Percentiles rank a stretch among this genome's conserved stretches.
Evolutionary conservation across 2,329 filamentous ascomycete genomes (phyloP).

Genomic region (Alternaria sp.): DNA sequence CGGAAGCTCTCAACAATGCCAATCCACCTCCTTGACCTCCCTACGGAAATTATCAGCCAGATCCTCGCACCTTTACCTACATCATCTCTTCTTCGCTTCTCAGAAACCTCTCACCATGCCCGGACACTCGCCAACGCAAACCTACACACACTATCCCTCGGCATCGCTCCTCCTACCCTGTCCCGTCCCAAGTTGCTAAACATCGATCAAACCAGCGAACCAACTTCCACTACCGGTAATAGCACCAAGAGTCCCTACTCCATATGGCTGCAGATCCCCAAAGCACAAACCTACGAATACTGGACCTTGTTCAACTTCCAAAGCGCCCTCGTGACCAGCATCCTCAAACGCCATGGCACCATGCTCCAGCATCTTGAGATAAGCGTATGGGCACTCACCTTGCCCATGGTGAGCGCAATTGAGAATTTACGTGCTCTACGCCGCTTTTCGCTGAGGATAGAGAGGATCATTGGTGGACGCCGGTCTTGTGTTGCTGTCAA

Average conservation of each 20-base stretch:
- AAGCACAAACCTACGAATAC: conserved; percentile 30
- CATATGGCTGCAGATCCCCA: conserved; percentile 7
- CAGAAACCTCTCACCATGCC: conserved; percentile 38
- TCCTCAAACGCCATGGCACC: conserved; percentile 37
- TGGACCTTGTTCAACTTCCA: conserved; percentile 40
- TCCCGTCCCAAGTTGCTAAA: neutral
- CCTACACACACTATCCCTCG: conserved; percentile 76
- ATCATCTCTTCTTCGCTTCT: conserved; percentile 46
- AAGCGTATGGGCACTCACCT: conserved; percentile 39
- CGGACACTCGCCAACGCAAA: conserved; percentile 42
- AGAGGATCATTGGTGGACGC: conserved; percentile 26
- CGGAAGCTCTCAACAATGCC: conserved; percentile 21
- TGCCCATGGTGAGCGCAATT: conserved; percentile 35
- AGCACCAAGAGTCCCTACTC: neutral
- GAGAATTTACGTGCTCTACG: conserved; percentile 29
- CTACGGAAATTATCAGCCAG: conserved; percentile 46
- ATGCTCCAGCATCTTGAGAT: conserved; percentile 41
- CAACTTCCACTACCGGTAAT: conserved; percentile 55
- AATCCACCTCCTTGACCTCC: conserved; percentile 34
- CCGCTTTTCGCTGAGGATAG: conserved; percentile 36
- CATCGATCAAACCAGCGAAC: neutral
- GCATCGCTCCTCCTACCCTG: conserved; percentile 63
- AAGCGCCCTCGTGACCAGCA: conserved; percentile 33
- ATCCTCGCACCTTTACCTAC: conserved; percentile 46
- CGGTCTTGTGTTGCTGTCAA: conserved; percentile 18